Conservation (phyloP, 805 yeast species). For the Wickerhamomyces pijperi region DNA sequence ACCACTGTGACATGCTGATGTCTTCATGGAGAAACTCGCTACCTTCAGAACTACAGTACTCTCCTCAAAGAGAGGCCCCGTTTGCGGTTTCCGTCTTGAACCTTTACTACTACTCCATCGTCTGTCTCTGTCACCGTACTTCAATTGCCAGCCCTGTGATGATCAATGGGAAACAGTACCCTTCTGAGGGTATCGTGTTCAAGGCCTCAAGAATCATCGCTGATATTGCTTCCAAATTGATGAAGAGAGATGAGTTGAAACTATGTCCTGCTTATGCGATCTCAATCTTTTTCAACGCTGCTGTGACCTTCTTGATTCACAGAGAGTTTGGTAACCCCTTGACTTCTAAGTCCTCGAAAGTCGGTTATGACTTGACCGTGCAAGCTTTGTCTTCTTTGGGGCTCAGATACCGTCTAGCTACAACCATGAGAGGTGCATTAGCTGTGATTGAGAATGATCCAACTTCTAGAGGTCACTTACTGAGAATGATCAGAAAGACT, state of each 20-base stretch:
- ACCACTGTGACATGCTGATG: constrained; percentile 64
- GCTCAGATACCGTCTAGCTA: constrained; percentile 41
- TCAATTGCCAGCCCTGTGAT: constrained; percentile 36
- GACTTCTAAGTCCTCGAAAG: constrained; percentile 26
- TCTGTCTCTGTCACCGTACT: constrained; percentile 61
- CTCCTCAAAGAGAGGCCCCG: constrained; percentile 36
- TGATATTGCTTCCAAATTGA: constrained; percentile 44
- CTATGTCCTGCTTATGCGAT: constrained; percentile 50
- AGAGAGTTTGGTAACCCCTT: constrained; percentile 28
- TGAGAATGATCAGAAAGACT: constrained; percentile 9
- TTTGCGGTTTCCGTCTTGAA: constrained; percentile 49
- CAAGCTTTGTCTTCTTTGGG: constrained; percentile 28
- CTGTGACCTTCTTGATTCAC: constrained; percentile 65
- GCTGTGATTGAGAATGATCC: constrained; percentile 28
- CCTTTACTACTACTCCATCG: constrained; percentile 62
- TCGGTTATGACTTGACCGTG: constrained; percentile 21
- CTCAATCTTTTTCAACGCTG: constrained; percentile 50
- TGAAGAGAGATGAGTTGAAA: constrained; percentile 35
- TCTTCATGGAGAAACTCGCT: constrained; percentile 65
- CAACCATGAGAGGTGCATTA: constrained; percentile 40
- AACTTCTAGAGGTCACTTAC: constrained; percentile 15
- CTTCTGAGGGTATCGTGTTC: constrained; percentile 53
- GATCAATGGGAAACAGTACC: constrained; percentile 19
- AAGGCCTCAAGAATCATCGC: constrained; percentile 73
- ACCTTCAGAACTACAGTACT: constrained; percentile 52